Evolutionary conservation across 2,329 filamentous ascomycete genomes (phyloP).

Genomic region (Fusarium tupiense): DNA sequence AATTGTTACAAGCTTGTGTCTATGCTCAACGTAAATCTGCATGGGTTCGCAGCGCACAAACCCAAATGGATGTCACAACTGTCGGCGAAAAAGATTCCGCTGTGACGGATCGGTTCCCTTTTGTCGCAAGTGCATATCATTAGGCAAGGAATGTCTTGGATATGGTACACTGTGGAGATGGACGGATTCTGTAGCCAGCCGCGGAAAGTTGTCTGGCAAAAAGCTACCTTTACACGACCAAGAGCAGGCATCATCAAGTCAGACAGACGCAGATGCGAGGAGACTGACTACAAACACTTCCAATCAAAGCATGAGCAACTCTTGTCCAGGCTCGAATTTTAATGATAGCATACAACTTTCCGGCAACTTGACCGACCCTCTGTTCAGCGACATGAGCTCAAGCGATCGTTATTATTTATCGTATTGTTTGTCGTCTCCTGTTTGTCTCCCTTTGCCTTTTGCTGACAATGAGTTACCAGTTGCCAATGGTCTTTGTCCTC

Average conservation of each 20-base stretch:
- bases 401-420: constrained; percentile 7
- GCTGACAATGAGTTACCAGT: neutral
- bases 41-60: neutral
- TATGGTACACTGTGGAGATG: constrained; percentile 4
- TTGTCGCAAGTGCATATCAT: neutral
- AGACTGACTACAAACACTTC: neutral
- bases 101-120: constrained; percentile 1
- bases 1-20: fast-evolving
- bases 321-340: neutral
- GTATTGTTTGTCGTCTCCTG: neutral
- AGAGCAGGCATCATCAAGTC: neutral
- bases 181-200: neutral
- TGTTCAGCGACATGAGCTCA: neutral
- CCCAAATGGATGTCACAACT: constrained; percentile 9
- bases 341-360: neutral
- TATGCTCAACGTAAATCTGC: neutral
- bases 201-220: neutral
- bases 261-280: neutral
- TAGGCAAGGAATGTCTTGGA: neutral
- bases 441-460: no score
- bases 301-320: neutral
- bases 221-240: neutral
- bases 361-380: neutral
- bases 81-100: neutral
- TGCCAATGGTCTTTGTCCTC: neutral